phyloP scores from a whole-genome alignment of 441 rosid genomes.

The Pelargonium cotyledonis region DNA sequence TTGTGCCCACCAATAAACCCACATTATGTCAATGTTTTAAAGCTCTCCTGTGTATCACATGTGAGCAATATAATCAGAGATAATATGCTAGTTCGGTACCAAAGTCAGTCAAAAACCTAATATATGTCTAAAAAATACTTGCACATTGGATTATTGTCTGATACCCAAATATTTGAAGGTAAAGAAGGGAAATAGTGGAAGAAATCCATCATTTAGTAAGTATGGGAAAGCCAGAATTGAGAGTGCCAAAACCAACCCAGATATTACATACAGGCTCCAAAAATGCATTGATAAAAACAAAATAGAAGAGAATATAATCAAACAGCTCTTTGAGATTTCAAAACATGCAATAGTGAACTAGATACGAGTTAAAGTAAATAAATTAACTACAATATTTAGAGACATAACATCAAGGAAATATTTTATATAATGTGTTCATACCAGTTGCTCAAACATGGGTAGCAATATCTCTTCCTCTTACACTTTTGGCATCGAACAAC shows the following conservation, averaged over 20 bases:
- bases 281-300: no score
- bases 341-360: no score
- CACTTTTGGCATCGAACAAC: conserved; percentile 7
- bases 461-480: not conserved
- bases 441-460: not conserved
- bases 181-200: no score
- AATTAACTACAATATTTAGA: not conserved
- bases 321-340: no score
- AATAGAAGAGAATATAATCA: no score
- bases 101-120: not conserved
- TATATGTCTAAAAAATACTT: not conserved
- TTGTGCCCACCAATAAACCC: not conserved
- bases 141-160: not conserved
- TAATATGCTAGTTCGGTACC: not conserved
- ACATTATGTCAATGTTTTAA: not conserved
- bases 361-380: not conserved
- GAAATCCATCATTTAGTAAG: no score
- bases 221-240: no score
- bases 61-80: not conserved
- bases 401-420: not conserved
- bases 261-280: no score
- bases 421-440: not conserved
- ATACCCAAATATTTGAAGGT: not conserved
- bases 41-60: not conserved
- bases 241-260: no score